Evolutionary conservation across 768 basidiomycete genomes (phyloP), one percentile per base, ranked within the genome.

Genomic region (Suillus spraguei): DNA sequence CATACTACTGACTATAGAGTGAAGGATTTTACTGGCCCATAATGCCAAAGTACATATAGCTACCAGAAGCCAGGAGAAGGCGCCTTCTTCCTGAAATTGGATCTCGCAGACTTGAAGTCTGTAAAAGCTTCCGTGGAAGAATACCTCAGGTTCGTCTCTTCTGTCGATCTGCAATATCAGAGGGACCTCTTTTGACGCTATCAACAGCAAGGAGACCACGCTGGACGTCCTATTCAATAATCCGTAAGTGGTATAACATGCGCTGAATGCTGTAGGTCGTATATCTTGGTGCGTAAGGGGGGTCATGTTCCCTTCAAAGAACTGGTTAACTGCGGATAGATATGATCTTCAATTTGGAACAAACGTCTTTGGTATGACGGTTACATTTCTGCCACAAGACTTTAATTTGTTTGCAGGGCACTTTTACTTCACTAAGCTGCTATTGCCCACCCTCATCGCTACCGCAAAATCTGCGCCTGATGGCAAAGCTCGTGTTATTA

Each of bases 21-120:
- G 8, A 20, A 62, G 87, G 83, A 81, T 75, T 2, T 80, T 89
- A 8, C 76, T 90, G 20, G 44, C 66, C 11, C 85, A 85, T 66
- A 84, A 88, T 68, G 89, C 88, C 10, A 89, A 83, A 60, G 88
- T 91, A 0, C 90, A 92, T 69, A 61, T 91, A 49, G 86, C 84
- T 0, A 75, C 77, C 10, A 80, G 87, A n/a, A 79, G 69, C 60
- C 64, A 72, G 56, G 72, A 74, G 36, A 88, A 83, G 65, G 77
- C 80, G 76, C 80, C 4, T 49, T 81, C 28, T 84, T 79, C 61
- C 69, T 85, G 1, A 68, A 79, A 62, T 79, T 84, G 7, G 82
- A 85, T 55, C 74, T 85, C 5, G 68, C 71, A 5, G 76, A 76
- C 67, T 67, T 85, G 6, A 62, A 65, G 10, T 69, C 73, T 4